Evolutionary conservation across 768 basidiomycete genomes (phyloP).

Genomic region (Suillus placidus): DNA sequence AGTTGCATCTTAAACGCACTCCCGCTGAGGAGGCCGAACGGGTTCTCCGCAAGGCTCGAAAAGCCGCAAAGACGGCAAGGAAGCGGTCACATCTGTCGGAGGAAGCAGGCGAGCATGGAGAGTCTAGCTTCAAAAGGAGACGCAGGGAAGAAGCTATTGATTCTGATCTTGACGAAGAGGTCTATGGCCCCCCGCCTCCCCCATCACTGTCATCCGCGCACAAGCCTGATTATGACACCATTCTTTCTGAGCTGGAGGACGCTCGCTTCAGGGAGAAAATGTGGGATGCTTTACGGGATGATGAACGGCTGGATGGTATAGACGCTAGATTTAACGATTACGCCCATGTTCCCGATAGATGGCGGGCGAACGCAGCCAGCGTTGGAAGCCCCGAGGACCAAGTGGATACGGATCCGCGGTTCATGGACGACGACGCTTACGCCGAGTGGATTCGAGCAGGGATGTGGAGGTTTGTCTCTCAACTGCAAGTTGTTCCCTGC

Average conservation of each 20-base stretch:
- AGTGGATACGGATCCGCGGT: slow-evolving; percentile 40
- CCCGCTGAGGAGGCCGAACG: slow-evolving; percentile 57
- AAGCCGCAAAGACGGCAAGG: slow-evolving; percentile 54
- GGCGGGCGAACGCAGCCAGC: slow-evolving; percentile 42
- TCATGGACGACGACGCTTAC: slow-evolving; percentile 87
- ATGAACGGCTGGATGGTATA: slow-evolving; percentile 65
- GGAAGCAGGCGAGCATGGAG: slow-evolving; percentile 12
- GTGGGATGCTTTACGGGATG: slow-evolving; percentile 71
- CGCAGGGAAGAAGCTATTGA: slow-evolving; percentile 2
- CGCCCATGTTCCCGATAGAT: slow-evolving; percentile 73
- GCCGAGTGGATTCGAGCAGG: slow-evolving; percentile 83
- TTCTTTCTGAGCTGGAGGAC: slow-evolving; percentile 63
- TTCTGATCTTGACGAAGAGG: slow-evolving; percentile 11
- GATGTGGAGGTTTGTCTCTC: slow-evolving; percentile 71
- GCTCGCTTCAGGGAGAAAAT: slow-evolving; percentile 71
- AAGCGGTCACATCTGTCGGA: slow-evolving; percentile 31
- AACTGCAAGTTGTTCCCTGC: slow-evolving; percentile 8
- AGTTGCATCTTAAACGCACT: slow-evolving; percentile 65
- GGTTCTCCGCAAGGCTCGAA: slow-evolving; percentile 43
- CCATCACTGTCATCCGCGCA: slow-evolving; percentile 26
- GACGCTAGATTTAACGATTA: slow-evolving; percentile 68
- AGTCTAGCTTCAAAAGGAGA: slow-evolving; percentile 17
- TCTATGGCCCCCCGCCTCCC: slow-evolving; percentile 33
- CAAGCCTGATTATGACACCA: slow-evolving; percentile 49
- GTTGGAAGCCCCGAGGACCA: slow-evolving; percentile 40